Base-by-base conservation (phyloP, 371 early-diverging fungal species). In the Phascolomyces articulosus region DNA sequence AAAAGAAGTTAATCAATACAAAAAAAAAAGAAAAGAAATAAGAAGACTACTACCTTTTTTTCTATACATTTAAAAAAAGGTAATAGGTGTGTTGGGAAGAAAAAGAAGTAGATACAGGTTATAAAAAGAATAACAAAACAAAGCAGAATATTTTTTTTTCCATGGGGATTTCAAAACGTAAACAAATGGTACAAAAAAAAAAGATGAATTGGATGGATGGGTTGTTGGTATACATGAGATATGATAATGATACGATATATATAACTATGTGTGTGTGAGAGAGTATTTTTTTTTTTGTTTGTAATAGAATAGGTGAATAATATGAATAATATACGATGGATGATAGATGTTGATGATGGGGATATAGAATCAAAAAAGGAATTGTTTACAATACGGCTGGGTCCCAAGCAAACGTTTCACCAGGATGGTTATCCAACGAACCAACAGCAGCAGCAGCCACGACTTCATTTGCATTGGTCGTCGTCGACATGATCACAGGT, bases 41-140 rank as follows among this genome's bases (percentile, higher is more conserved):
- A 44, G 16, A 34, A 34, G 34, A 34, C 6, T 9, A 34, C 11
- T 34, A 34, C 34, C 34, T 9, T 11, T 34, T 34, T n/a, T n/a
- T n/a, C n/a, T n/a, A n/a, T n/a, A n/a, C n/a, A 34, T 34, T 34
- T 9, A 34, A 34, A 11, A 6, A 44, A 4, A 13, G 16, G 8
- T 15, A 44, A 13, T 13, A 44, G 16, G 15, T 44, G 44, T 6
- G 34, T 47, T 16, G 47, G 16, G 16, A 20, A 23, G 51, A 51
- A 24, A 51, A 51, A 24, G 23, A 24, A 23, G 7, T 51, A 51
- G 51, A 24, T 51, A 51, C 51, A 51, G 23, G 20, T 23, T 51
- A 51, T 7, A 51, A 51, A 24, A 51, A 7, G 16, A 51, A 51
- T 51, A 24, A 51, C 51, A 51, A 51, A 51, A 51, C 51, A 51